Base-by-base conservation (phyloP, 305 asterid genomes). In the Fraxinus latifolia region DNA sequence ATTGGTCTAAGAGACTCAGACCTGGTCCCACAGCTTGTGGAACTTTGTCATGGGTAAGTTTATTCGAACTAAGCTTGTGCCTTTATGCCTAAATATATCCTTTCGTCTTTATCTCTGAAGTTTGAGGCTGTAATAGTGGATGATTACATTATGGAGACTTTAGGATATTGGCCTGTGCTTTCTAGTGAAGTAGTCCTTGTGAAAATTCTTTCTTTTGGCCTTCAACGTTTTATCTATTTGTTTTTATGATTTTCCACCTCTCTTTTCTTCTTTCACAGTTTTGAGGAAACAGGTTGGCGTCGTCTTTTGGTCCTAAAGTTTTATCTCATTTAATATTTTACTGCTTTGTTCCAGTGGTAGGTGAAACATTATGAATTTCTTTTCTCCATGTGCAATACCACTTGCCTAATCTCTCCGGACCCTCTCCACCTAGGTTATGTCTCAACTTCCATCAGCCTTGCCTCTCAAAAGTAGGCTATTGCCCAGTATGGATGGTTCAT, bases 21-120 rank as follows among this genome's bases (percentile, higher is more conserved):
- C 81, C 96, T 96, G 36, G 92, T 96, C 81, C 99, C 98, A 37
- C 98, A 96, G 89, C 98, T 96, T 77, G 98, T 92, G 72, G 98
- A 94, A 74, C 98, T 96, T 50, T 94, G 99, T 87, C 98, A 96
- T 27, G 98, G 98, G 99, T 96, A 87, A 82, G 93, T 85, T 68
- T 33, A 15, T 70, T 70, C 5, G 0, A 29, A 70, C 37, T 70
- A 31, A 65, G 73, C 73, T 65, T 65, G 3, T 27, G 73, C 12
- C 14, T 60, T 60, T 60, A 19, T 21, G 31, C 31, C 27, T 19
- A 60, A 60, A 60, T 7, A 60, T 60, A 19, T 60, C 15, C 5
- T 60, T 19, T 60, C 31, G 1, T 7, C 70, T 60, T 19, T 60
- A 8, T 53, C 65, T 53, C 23, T 53, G 31, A 65, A 7, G 33